Evolutionary conservation across 83 land plant species (phyloP).

Genomic region (Thuja plicata): DNA sequence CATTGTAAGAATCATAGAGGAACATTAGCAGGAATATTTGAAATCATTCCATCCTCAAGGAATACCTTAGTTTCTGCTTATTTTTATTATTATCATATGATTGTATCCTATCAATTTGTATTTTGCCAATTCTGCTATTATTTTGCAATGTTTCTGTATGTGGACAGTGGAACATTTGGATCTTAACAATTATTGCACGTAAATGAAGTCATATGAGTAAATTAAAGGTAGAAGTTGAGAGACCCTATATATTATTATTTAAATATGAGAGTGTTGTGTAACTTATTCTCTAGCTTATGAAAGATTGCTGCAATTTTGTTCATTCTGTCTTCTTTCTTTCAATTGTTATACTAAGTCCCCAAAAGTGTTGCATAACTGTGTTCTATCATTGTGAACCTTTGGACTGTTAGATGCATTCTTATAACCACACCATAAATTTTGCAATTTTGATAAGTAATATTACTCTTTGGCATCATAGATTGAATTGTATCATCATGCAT

Average conservation of each 20-base stretch:
- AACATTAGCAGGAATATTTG: not conserved
- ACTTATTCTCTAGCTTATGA: not conserved
- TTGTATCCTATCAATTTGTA: not conserved
- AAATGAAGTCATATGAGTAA: not conserved
- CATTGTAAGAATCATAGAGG: not conserved
- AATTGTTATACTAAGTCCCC: not conserved
- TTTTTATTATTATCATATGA: not conserved
- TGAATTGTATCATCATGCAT: not conserved
- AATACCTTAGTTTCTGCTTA: not conserved
- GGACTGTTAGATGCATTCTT: not conserved
- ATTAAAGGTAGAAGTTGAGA: not conserved
- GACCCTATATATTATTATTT: not conserved
- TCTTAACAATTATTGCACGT: not conserved
- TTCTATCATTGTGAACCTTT: not conserved
- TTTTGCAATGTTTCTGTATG: too few relatives aligned
- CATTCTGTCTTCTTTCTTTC: not conserved
- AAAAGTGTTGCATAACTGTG: not conserved
- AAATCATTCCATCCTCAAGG: not conserved
- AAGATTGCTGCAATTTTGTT: not conserved
- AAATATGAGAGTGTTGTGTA: not conserved
- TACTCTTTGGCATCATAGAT: not conserved
- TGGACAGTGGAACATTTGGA: too few relatives aligned
- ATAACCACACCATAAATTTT: not conserved
- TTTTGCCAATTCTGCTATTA: too few relatives aligned
- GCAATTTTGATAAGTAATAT: not conserved